Conservation (phyloP, 2,329 filamentous ascomycete genomes). For the Aureobasidium sp. region DNA sequence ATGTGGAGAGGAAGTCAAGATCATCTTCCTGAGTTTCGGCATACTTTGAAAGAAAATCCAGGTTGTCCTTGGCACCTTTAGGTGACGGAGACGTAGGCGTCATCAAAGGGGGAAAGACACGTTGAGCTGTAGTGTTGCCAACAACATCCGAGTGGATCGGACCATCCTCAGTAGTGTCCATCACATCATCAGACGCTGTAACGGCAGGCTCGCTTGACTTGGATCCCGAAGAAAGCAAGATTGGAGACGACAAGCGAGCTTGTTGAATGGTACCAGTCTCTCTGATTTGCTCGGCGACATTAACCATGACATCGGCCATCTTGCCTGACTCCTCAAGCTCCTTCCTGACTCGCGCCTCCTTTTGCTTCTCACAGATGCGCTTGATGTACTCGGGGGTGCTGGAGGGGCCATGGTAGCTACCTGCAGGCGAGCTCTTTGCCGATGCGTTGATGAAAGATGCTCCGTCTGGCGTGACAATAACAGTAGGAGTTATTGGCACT, state of each 20-base stretch:
- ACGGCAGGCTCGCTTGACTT: neutral
- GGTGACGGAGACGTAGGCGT: neutral
- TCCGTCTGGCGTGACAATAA: neutral
- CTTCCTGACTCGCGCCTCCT: neutral
- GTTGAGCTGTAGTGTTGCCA: neutral
- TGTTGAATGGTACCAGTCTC: neutral
- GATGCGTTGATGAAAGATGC: neutral
- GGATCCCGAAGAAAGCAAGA: neutral
- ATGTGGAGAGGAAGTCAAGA: too few relatives aligned
- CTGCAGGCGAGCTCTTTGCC: neutral
- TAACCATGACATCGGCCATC: too few relatives aligned
- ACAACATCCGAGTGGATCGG: neutral
- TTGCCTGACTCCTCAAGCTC: too few relatives aligned
- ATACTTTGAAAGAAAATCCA: neutral
- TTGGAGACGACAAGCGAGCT: neutral
- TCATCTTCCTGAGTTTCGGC: too few relatives aligned
- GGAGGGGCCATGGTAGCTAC: too few relatives aligned
- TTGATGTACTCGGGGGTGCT: neutral
- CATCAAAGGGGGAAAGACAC: neutral
- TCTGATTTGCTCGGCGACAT: neutral
- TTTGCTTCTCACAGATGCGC: neutral
- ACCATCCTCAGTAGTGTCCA: neutral
- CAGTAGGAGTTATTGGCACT: neutral
- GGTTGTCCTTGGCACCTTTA: neutral
- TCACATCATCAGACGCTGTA: neutral